These are phyloP conservation scores for Cladosporium halotolerans DNA, from an alignment of 2,329 filamentous ascomycete genomes.

Conservation along the genomic window DNA sequence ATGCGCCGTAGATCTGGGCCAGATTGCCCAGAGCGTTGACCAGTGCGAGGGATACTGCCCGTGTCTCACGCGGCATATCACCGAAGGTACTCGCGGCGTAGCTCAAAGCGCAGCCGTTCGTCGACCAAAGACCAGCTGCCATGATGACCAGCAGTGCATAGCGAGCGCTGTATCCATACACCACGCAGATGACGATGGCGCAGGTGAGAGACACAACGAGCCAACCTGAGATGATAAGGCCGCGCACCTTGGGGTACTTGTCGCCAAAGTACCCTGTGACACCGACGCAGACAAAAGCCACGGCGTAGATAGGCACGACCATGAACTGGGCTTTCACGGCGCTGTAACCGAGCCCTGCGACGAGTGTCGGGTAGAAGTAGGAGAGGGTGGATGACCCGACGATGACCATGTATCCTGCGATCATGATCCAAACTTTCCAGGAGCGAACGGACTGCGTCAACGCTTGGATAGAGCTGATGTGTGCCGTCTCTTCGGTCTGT, in stretches of 20 bases:
- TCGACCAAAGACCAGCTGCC: slow-evolving; percentile 50
- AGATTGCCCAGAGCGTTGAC: slow-evolving; percentile 51
- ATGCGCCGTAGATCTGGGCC: slow-evolving; percentile 50
- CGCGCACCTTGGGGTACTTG: slow-evolving; percentile 40
- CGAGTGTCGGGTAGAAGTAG: slow-evolving; percentile 51
- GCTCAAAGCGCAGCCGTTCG: slow-evolving; percentile 47
- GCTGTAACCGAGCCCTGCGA: slow-evolving; percentile 47
- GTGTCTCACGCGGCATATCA: slow-evolving; percentile 41
- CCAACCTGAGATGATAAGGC: slow-evolving; percentile 45
- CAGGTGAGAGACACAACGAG: slow-evolving; percentile 37
- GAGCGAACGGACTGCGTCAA: slow-evolving; percentile 36
- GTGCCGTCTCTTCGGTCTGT: slow-evolving; percentile 25
- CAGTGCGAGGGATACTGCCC: slow-evolving; percentile 48
- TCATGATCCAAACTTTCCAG: slow-evolving; percentile 44
- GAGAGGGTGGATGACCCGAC: slow-evolving; percentile 46
- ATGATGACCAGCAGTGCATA: slow-evolving; percentile 52
- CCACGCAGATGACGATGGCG: slow-evolving; percentile 34
- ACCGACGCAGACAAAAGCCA: slow-evolving; percentile 46
- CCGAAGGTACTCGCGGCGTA: slow-evolving; percentile 50
- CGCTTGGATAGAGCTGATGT: slow-evolving; percentile 34
- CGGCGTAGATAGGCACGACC: slow-evolving; percentile 46
- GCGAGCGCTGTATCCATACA: slow-evolving; percentile 48
- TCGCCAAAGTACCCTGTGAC: slow-evolving; percentile 46
- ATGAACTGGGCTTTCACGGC: slow-evolving; percentile 5
- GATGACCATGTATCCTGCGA: slow-evolving; percentile 47